A percentile compares a stretch with the other conserved stretches of the same genome.
phyloP scores from a whole-genome alignment of 192 early-diverging fungal species.

The Backusella circina region DNA sequence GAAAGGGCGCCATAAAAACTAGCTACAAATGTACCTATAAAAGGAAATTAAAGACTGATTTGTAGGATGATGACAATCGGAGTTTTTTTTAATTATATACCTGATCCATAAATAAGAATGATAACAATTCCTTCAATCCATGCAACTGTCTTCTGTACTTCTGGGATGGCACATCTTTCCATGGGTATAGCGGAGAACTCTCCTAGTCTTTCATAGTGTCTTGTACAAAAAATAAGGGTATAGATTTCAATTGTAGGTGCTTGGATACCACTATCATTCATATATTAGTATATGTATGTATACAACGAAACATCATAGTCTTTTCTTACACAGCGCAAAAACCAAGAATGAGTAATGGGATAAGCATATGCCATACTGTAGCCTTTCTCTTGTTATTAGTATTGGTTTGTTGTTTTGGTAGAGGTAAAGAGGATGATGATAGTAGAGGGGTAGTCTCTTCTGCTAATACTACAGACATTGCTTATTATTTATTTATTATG shows the following conservation, averaged over 20 bases:
- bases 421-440: not conserved
- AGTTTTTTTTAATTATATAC: not conserved
- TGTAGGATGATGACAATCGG: not conserved
- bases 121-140: not conserved
- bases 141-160: not conserved
- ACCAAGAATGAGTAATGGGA: not conserved
- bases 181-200: not conserved
- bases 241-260: not conserved
- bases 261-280: not conserved
- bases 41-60: not conserved
- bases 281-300: not conserved
- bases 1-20: conserved; percentile 29
- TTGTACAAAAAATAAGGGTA: not conserved
- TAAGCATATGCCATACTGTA: not conserved
- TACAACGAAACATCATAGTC: not conserved
- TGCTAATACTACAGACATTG: not conserved
- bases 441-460: not conserved
- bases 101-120: not conserved
- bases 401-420: not conserved
- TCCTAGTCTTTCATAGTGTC: not conserved
- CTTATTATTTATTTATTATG: not conserved
- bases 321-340: not conserved
- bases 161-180: not conserved
- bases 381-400: not conserved
- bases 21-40: conserved; percentile 11